Evolutionary conservation across 768 basidiomycete species (phyloP).

Genomic region (Suillus subaureus): DNA sequence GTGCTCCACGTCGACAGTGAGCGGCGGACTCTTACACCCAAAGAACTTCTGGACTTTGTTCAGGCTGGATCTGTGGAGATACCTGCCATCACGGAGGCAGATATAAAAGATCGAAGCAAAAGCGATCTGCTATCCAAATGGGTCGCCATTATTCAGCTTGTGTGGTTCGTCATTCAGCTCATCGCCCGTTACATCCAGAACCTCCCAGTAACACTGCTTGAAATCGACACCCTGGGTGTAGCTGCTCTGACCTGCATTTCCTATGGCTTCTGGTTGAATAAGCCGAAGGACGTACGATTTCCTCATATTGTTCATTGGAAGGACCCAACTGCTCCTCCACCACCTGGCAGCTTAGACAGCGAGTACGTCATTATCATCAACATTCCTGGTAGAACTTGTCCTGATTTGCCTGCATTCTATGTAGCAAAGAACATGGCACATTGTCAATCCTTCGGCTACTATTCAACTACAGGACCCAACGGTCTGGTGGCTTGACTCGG

Average conservation of each 20-base stretch:
- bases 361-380: not conserved
- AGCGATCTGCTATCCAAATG: not conserved
- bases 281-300: not conserved
- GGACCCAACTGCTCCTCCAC: too few species aligned
- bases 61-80: fast-evolving
- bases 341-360: not conserved
- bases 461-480: too few species aligned
- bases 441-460: too few species aligned
- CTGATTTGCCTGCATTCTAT: not conserved
- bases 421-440: too few species aligned
- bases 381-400: not conserved
- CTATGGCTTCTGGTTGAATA: not conserved
- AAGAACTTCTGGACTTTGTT: not conserved
- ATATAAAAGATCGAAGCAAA: not conserved
- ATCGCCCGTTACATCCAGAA: too few species aligned
- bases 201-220: not conserved
- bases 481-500: too few species aligned
- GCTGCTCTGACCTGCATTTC: not conserved
- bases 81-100: not conserved
- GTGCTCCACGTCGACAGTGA: not conserved
- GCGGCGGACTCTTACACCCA: not conserved
- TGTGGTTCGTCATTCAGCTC: too few species aligned
- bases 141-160: not conserved
- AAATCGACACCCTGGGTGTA: not conserved
- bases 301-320: not conserved